These are phyloP conservation scores for Sporothrix variecibatus DNA, from an alignment of 2,329 filamentous ascomycete species.

Conservation along the genomic window DNA sequence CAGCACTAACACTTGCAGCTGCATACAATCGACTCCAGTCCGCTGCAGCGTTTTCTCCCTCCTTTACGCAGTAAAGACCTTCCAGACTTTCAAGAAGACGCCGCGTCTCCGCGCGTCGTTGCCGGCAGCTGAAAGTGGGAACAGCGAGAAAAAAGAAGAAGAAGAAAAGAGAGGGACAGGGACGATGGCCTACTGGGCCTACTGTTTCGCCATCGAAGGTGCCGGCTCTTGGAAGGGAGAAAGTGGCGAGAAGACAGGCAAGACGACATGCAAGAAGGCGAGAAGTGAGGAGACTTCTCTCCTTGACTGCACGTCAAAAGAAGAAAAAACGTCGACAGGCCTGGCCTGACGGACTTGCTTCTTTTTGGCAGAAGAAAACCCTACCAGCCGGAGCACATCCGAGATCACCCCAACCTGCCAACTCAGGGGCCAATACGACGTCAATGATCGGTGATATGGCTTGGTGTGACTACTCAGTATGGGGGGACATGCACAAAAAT, in stretches of 20 bases:
- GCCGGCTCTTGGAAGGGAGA: neutral
- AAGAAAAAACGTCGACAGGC: neutral
- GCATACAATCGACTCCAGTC: too few species aligned
- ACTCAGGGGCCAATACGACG: slow-evolving; percentile 9
- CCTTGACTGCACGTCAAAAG: neutral
- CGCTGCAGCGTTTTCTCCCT: neutral
- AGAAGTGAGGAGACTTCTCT: neutral
- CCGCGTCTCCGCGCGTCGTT: neutral
- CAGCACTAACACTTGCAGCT: neutral
- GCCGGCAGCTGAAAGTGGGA: slow-evolving; percentile 7
- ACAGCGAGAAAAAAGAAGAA: neutral
- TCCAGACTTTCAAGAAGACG: neutral
- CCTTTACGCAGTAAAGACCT: neutral
- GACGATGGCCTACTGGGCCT: too few species aligned
- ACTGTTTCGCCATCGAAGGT: neutral
- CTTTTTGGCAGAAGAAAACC: neutral
- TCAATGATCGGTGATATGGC: neutral
- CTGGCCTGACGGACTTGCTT: neutral
- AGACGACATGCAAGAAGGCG: neutral
- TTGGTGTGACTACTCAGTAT: too few species aligned
- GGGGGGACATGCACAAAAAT: neutral
- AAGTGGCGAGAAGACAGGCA: neutral
- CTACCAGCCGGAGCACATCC: slow-evolving; percentile 12
- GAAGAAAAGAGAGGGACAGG: neutral
- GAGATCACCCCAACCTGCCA: neutral